Evolutionary conservation across 1,284 basidiomycete genomes (phyloP).

Genomic region (Pisolithus thermaeus): DNA sequence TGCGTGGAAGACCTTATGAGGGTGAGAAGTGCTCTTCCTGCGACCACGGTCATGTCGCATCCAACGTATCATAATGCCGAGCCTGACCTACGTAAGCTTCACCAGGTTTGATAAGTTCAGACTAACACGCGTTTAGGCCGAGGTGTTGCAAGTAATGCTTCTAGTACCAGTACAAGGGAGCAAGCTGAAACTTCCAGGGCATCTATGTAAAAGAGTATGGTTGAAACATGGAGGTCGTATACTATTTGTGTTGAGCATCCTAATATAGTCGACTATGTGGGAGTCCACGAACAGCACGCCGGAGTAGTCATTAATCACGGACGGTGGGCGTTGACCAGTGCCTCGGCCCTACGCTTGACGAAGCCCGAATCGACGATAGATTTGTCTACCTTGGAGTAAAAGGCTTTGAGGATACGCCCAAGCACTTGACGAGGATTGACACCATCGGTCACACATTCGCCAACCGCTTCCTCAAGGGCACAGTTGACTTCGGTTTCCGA

Average conservation of each 20-base stretch:
- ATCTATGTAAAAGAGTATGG: slow-evolving; percentile 4
- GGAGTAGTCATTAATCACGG: neutral
- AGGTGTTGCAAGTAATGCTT: neutral
- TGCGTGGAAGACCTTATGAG: slow-evolving; percentile 75
- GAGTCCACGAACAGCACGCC: no score
- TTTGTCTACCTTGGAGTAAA: slow-evolving; percentile 57
- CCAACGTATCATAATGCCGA: neutral
- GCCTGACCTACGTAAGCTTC: neutral
- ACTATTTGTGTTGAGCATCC: neutral
- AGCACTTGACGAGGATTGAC: slow-evolving; percentile 33
- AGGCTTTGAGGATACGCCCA: slow-evolving; percentile 53
- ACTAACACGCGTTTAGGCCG: slow-evolving; percentile 7
- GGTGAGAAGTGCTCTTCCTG: slow-evolving; percentile 64
- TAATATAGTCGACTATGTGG: neutral
- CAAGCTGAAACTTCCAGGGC: neutral
- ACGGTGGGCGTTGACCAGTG: slow-evolving; percentile 28
- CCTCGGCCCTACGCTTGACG: slow-evolving; percentile 47
- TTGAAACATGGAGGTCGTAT: neutral
- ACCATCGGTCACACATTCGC: slow-evolving; percentile 20
- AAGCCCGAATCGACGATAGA: slow-evolving; percentile 49
- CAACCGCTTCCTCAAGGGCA: slow-evolving; percentile 39
- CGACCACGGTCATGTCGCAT: slow-evolving; percentile 10
- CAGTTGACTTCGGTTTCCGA: slow-evolving; percentile 49
- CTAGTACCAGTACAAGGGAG: slow-evolving; percentile 2
- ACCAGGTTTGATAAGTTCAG: neutral